Evolutionary conservation across 106 monocot species (phyloP), one percentile per base, ranked within the genome.

Genomic region (Dioscorea dumetorum): DNA sequence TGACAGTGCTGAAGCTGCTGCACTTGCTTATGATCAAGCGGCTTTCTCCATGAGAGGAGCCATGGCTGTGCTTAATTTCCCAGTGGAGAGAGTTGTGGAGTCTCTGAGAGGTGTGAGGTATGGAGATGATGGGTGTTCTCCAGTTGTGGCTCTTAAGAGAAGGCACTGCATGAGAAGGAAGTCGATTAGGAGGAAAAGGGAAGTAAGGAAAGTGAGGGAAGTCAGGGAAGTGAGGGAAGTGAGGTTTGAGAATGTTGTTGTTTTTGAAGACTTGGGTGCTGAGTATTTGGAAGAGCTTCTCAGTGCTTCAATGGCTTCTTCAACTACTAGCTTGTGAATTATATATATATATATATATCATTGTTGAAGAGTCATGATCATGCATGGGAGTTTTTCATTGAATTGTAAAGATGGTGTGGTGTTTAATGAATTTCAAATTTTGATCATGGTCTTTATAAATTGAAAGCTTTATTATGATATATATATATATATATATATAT

Each of bases 11-110:
- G 80, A 80, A 60, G 80, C 71, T 4, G 80, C 75, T 0, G 80
- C 80, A 3, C 22, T 80, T 61, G 75, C 71, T 0, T 80, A 80
- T 18, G 80, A 80, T 56, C 80, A 80, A 24, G 80, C 80, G 16
- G 75, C 80, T 0, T 75, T 61, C 48, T 66, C 70, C 33, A 75
- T 67, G 54, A 48, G 75, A 15, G 80, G 80, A 3, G 1, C 66
- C 49, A 21, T 28, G 60, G 80, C 80, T 41, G 75, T 80, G 65
- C 75, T 80, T 15, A 80, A 80, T 13, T 75, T 80, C 23, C 80
- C 80, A 11, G 66, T 71, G 50, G 71, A 75, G 59, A 64, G 24
- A 24, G 75, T 80, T 22, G 24, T 24, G 34, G 80, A 75, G 61
- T 71, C 71, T 2, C 35, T 80, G 62, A 51, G 49, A 20, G 61